These are phyloP conservation scores for Fraxinus velutina DNA, from an alignment of 305 asterid species.

Conservation along the genomic window DNA sequence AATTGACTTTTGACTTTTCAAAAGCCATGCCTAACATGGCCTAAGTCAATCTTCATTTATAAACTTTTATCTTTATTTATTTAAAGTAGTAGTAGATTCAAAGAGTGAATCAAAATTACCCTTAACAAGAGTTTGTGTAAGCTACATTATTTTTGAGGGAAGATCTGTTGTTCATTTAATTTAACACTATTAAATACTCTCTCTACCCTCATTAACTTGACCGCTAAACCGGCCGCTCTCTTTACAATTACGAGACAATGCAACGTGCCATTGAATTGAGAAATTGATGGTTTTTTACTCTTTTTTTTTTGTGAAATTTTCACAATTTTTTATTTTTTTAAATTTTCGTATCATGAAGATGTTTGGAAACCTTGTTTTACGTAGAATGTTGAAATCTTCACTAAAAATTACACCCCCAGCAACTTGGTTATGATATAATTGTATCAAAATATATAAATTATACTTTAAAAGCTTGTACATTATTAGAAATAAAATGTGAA, in stretches of 20 bases:
- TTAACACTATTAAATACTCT: background rate
- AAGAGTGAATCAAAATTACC: background rate
- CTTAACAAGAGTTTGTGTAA: background rate
- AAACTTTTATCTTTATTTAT: background rate
- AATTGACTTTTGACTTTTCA: background rate
- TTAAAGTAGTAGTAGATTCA: background rate
- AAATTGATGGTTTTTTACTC: background rate
- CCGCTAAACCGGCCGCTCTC: background rate
- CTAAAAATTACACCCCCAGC: background rate
- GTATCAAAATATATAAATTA: background rate
- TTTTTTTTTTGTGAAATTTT: too few species aligned
- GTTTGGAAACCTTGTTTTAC: background rate
- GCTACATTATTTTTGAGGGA: background rate
- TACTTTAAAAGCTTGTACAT: background rate
- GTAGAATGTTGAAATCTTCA: background rate
- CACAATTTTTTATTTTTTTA: background rate
- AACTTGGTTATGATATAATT: background rate
- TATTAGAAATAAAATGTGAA: background rate
- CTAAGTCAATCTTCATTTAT: background rate
- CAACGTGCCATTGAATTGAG: background rate
- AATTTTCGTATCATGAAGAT: too few species aligned
- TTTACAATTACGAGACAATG: background rate
- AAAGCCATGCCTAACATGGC: background rate
- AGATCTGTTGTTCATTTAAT: too few species aligned
- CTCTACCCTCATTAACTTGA: background rate